A percentile compares a stretch with the other conserved stretches of the same genome.
phyloP scores from a whole-genome alignment of 257 asterid species.

The Leonotis leonurus region DNA sequence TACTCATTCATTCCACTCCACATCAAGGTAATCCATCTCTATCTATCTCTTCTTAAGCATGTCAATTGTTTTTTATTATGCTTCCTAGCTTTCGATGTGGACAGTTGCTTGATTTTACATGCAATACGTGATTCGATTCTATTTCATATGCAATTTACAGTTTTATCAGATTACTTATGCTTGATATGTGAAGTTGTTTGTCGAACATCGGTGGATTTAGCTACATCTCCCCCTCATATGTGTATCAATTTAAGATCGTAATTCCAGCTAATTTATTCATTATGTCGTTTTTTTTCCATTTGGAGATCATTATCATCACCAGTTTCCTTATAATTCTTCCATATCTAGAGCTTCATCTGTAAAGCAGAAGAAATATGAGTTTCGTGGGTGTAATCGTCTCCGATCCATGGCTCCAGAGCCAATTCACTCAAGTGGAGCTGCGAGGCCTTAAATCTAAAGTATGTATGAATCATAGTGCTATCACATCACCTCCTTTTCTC shows the following conservation, averaged over 20 bases:
- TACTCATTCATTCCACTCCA: neutral
- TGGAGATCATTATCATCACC: neutral
- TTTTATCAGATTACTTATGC: neutral
- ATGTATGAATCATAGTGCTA: neutral
- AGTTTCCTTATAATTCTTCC: neutral
- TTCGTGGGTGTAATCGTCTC: conserved; percentile 66
- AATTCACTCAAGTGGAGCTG: conserved; percentile 86
- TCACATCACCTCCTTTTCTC: neutral
- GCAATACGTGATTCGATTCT: neutral
- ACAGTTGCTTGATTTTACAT: neutral
- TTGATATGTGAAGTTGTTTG: neutral
- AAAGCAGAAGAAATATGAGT: conserved; percentile 16
- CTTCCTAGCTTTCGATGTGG: neutral
- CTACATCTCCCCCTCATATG: neutral
- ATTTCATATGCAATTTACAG: no score
- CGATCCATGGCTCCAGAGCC: conserved; percentile 79
- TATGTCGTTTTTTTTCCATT: neutral
- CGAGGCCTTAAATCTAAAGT: conserved; percentile 62
- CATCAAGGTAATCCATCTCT: neutral
- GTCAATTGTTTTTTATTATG: neutral
- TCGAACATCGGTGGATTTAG: neutral
- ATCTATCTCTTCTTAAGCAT: neutral
- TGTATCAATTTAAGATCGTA: neutral
- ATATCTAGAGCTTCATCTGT: neutral
- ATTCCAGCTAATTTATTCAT: neutral